Conservation (phyloP, 495 filamentous ascomycete species). For the Baudoinia panamericana region DNA sequence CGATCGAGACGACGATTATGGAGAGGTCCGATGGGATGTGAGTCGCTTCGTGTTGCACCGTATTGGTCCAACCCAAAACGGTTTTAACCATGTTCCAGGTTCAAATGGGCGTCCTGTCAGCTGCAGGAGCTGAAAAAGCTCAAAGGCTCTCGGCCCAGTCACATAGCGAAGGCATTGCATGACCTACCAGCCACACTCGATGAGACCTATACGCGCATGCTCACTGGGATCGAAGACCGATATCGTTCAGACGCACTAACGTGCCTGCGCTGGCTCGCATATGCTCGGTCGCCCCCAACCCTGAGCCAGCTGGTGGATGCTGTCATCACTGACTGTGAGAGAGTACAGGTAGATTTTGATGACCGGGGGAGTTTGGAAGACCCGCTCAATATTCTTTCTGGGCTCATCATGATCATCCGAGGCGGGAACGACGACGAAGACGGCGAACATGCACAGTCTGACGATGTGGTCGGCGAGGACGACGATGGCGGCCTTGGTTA, state of each 20-base stretch:
- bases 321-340: conserved; percentile 4
- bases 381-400: conserved; percentile 14
- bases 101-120: conserved; percentile 23
- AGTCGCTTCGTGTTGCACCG: background rate
- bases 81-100: no score
- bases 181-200: conserved; percentile 19
- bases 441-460: background rate
- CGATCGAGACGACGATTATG: conserved; percentile 16
- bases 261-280: conserved; percentile 19
- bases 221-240: conserved; percentile 10
- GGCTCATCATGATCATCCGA: conserved; percentile 11
- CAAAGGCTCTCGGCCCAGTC: conserved; percentile 3
- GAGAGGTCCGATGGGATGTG: conserved; percentile 22
- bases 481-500: background rate
- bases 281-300: conserved; percentile 17
- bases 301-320: conserved; percentile 18
- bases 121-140: conserved; percentile 16
- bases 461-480: background rate
- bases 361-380: conserved; percentile 9
- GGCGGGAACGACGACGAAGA: background rate
- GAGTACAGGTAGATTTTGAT: conserved; percentile 8
- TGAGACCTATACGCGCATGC: conserved; percentile 24
- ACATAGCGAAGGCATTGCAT: conserved; percentile 13
- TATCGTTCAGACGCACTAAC: conserved; percentile 12
- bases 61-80: no score